These are phyloP conservation scores for Botrytis galanthina DNA, from an alignment of 2,329 filamentous ascomycete genomes.

Conservation along the genomic window DNA sequence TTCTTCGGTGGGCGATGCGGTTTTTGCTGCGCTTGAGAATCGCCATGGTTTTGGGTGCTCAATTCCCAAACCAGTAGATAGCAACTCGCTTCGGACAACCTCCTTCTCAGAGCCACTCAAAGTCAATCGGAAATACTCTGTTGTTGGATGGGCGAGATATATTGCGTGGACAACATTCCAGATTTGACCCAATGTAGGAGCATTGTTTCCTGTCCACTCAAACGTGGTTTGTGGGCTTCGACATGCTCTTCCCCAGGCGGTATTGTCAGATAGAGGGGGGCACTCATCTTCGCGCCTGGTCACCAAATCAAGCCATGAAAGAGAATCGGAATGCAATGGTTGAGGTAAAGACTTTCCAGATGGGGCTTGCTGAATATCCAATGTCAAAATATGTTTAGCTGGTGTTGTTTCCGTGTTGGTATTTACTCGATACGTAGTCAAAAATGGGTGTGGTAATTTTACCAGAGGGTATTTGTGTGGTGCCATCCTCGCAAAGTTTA, in stretches of 20 bases:
- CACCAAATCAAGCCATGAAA: constrained; percentile 36
- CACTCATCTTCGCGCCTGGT: constrained; percentile 27
- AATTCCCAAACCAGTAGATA: constrained; percentile 33
- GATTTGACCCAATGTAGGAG: constrained; percentile 40
- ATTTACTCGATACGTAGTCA: constrained; percentile 29
- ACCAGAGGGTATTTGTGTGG: constrained; percentile 26
- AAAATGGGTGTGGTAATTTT: constrained; percentile 28
- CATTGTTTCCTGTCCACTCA: constrained; percentile 36
- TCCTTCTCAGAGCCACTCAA: constrained; percentile 37
- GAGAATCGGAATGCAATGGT: constrained; percentile 35
- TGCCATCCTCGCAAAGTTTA: not conserved
- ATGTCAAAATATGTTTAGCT: constrained; percentile 22
- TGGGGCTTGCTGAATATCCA: constrained; percentile 21
- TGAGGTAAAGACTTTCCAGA: constrained; percentile 25
- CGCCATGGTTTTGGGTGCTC: constrained; percentile 26
- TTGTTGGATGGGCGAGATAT: constrained; percentile 36
- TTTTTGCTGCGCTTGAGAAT: not conserved
- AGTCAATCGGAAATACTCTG: constrained; percentile 40
- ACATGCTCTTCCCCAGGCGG: constrained; percentile 39
- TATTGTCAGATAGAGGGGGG: constrained; percentile 39
- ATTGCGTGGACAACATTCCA: constrained; percentile 44
- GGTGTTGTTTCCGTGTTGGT: constrained; percentile 20
- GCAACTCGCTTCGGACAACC: constrained; percentile 36
- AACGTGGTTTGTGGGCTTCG: constrained; percentile 39
- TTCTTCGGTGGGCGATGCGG: constrained; percentile 31